These are phyloP conservation scores for Fusarium goolgardi DNA, from an alignment of 2,329 filamentous ascomycete genomes.

Conservation along the genomic window DNA sequence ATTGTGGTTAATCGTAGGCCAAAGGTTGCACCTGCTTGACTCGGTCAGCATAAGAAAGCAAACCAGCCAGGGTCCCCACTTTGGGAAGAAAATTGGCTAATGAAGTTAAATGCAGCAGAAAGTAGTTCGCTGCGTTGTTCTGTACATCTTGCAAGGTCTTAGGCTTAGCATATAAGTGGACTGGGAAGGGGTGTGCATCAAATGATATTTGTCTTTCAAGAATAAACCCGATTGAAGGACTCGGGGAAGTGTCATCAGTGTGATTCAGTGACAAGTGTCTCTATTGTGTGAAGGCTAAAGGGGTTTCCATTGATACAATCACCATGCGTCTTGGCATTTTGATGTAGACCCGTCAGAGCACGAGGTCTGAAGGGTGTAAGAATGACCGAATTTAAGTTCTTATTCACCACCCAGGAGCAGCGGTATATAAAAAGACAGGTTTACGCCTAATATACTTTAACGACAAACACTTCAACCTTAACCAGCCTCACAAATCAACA, in stretches of 20 bases:
- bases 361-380: neutral
- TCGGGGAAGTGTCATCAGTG: neutral
- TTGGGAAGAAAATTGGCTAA: neutral
- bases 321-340: neutral
- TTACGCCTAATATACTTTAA: accelerated
- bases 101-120: neutral
- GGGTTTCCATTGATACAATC: neutral
- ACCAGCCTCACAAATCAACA: neutral
- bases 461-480: accelerated
- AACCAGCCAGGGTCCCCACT: accelerated
- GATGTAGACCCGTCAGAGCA: neutral
- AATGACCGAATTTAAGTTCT: accelerated
- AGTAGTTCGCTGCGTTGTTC: neutral
- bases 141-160: neutral
- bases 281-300: neutral
- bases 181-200: neutral
- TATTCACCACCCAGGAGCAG: neutral
- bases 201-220: accelerated
- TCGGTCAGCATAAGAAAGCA: too few relatives aligned
- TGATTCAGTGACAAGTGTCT: neutral
- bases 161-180: neutral
- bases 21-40: too few relatives aligned
- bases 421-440: neutral
- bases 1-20: too few relatives aligned
- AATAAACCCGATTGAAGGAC: neutral